A percentile compares a stretch with the other conserved stretches of the same genome.
Conservation (phyloP, 768 basidiomycete genomes). For the Trametopsis cervina region DNA sequence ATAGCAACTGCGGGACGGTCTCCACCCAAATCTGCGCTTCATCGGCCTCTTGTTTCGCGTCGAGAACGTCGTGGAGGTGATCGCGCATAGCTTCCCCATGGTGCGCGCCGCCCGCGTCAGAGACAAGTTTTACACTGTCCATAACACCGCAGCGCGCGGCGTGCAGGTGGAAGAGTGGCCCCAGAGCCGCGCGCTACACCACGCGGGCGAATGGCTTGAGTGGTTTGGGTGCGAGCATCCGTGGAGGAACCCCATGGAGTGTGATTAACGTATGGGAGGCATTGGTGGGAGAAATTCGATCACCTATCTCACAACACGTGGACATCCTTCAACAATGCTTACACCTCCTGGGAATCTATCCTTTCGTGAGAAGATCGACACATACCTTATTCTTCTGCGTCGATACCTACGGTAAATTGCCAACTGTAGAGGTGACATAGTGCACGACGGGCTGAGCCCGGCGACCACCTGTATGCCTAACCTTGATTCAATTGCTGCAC, state of each 20-base stretch:
- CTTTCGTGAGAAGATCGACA: too few species aligned
- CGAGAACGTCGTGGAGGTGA: conserved; percentile 31
- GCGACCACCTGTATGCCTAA: too few species aligned
- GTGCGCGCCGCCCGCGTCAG: conserved; percentile 52
- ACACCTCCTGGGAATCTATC: too few species aligned
- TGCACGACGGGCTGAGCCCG: too few species aligned
- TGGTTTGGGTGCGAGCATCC: conserved; percentile 59
- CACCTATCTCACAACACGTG: too few species aligned
- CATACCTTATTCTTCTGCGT: too few species aligned
- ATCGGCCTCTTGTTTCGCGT: conserved; percentile 44
- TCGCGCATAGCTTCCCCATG: conserved; percentile 57
- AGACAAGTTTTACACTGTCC: conserved; percentile 47
- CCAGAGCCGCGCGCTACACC: conserved; percentile 41
- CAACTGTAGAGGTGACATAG: too few species aligned
- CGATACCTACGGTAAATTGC: too few species aligned
- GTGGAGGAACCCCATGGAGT: conserved; percentile 24
- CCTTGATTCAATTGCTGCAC: too few species aligned
- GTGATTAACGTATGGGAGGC: too few species aligned
- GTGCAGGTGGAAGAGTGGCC: conserved; percentile 52
- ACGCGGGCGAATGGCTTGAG: conserved; percentile 56
- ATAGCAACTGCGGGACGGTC: conserved; percentile 47
- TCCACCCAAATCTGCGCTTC: conserved; percentile 47
- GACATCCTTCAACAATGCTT: too few species aligned
- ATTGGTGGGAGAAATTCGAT: too few species aligned
- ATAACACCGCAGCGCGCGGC: conserved; percentile 2